phyloP scores from a whole-genome alignment of 2,329 filamentous ascomycete species.

The Talaromyces atroroseus region DNA sequence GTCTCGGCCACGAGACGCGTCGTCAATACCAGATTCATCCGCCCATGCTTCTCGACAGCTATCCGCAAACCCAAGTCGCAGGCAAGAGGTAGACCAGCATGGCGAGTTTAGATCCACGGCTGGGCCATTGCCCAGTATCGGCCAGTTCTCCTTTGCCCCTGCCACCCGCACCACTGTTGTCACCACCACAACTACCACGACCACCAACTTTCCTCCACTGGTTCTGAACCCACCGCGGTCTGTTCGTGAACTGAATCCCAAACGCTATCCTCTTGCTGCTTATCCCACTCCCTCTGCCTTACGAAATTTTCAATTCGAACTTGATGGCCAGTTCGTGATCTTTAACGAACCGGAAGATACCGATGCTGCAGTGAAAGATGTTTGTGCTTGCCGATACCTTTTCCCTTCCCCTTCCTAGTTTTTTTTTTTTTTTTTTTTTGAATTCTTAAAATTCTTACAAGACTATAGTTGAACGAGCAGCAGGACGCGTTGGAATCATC shows the following conservation, averaged over 20 bases:
- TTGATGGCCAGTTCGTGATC: conserved; percentile 56
- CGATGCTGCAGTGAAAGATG: conserved; percentile 49
- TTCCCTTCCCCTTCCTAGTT: not conserved
- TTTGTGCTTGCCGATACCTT: conserved; percentile 28
- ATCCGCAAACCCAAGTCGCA: conserved; percentile 12
- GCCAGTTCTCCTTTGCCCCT: conserved; percentile 57
- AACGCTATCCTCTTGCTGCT: conserved; percentile 81
- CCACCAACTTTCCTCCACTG: conserved; percentile 74
- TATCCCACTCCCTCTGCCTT: conserved; percentile 76
- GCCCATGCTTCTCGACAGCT: conserved; percentile 6
- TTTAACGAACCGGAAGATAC: conserved; percentile 60
- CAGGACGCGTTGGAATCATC: conserved; percentile 41
- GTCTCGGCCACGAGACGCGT: conserved; percentile 15
- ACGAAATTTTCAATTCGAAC: conserved; percentile 68
- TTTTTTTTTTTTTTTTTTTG: not conserved
- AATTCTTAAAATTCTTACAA: not conserved
- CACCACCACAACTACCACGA: conserved; percentile 88
- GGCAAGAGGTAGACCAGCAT: conserved; percentile 26
- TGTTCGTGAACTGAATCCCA: conserved; percentile 69
- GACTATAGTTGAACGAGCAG: conserved; percentile 39
- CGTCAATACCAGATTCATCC: conserved; percentile 9
- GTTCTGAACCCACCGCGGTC: conserved; percentile 67
- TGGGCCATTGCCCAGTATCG: conserved; percentile 42
- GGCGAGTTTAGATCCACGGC: conserved; percentile 20
- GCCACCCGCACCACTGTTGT: conserved; percentile 63